A percentile compares a stretch with the other conserved stretches of the same genome.
Evolutionary conservation across 2,329 filamentous ascomycete species (phyloP).

Genomic region (Stachybotrys chartarum): DNA sequence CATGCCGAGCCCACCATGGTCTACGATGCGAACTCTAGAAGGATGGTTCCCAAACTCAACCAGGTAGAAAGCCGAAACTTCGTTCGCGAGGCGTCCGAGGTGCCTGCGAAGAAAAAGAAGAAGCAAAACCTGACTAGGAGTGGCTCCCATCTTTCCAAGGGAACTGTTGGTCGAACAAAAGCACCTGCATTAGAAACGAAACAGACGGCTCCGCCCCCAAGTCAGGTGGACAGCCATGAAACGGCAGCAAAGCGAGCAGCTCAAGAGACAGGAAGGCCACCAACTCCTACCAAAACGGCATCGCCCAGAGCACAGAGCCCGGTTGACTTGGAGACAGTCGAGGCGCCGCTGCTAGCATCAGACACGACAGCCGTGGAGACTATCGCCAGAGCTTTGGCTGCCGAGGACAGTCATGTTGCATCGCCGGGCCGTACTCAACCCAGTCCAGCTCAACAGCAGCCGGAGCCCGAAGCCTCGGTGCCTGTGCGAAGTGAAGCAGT

Average conservation of each 20-base stretch:
- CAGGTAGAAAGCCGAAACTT: slow-evolving; percentile 35
- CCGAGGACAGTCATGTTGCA: background rate
- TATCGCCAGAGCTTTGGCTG: background rate
- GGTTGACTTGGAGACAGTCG: background rate
- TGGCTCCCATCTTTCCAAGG: slow-evolving; percentile 41
- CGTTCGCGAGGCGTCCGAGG: slow-evolving; percentile 30
- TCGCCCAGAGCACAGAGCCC: no score
- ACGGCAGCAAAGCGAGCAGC: no score
- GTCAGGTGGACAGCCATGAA: no score
- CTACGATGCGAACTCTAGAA: slow-evolving; percentile 59
- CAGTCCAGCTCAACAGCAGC: background rate
- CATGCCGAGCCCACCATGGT: slow-evolving; percentile 40
- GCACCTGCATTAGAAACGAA: background rate
- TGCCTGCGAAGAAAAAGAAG: slow-evolving; percentile 32
- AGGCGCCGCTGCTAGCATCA: no score
- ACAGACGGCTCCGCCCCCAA: no score
- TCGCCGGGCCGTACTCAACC: background rate
- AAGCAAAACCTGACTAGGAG: slow-evolving; percentile 29
- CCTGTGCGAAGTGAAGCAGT: background rate
- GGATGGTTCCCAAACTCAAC: slow-evolving; percentile 46
- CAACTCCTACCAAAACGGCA: no score
- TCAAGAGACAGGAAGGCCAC: no score
- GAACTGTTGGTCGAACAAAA: slow-evolving; percentile 44
- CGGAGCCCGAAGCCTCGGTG: background rate
- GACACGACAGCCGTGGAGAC: background rate